These are phyloP conservation scores for Trypethelium eluteriae DNA, from an alignment of 495 filamentous ascomycete genomes.

Conservation along the genomic window DNA sequence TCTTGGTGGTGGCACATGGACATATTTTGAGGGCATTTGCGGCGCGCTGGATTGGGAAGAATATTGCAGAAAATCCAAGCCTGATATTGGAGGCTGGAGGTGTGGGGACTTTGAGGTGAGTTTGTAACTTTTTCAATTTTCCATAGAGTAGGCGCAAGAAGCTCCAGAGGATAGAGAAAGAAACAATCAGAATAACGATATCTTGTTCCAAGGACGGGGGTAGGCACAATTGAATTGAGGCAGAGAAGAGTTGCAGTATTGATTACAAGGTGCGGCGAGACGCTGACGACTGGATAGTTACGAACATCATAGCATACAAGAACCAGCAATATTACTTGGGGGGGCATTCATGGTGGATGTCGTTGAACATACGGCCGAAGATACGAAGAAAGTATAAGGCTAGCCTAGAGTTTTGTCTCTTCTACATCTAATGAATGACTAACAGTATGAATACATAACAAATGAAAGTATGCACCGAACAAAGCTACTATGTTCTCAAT, in stretches of 20 bases:
- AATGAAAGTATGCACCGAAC: no score
- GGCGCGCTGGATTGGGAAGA: slow-evolving; percentile 27
- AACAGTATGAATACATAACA: no score
- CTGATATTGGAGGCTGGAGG: slow-evolving; percentile 42
- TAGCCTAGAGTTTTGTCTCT: not conserved
- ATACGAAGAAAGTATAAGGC: slow-evolving; percentile 16
- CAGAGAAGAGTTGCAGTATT: not conserved
- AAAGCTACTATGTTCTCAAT: no score
- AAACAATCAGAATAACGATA: not conserved
- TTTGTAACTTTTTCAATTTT: not conserved
- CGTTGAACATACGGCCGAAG: slow-evolving; percentile 32
- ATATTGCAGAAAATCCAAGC: slow-evolving; percentile 32
- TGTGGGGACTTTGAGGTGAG: slow-evolving; percentile 56
- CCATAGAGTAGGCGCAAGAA: no score
- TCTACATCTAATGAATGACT: no score
- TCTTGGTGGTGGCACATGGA: slow-evolving; percentile 39
- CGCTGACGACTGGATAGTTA: slow-evolving; percentile 38
- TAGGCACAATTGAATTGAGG: not conserved
- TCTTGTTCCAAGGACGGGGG: not conserved
- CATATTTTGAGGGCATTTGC: slow-evolving; percentile 38
- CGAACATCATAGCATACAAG: slow-evolving; percentile 56
- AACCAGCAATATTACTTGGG: slow-evolving; percentile 63
- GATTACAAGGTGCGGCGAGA: not conserved
- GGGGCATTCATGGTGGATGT: slow-evolving; percentile 57
- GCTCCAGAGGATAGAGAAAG: not conserved